Percentiles rank a stretch among this genome's conserved stretches.
Evolutionary conservation across 192 early-diverging fungal species (phyloP).

Genomic region (Irineochytrium annulatum): DNA sequence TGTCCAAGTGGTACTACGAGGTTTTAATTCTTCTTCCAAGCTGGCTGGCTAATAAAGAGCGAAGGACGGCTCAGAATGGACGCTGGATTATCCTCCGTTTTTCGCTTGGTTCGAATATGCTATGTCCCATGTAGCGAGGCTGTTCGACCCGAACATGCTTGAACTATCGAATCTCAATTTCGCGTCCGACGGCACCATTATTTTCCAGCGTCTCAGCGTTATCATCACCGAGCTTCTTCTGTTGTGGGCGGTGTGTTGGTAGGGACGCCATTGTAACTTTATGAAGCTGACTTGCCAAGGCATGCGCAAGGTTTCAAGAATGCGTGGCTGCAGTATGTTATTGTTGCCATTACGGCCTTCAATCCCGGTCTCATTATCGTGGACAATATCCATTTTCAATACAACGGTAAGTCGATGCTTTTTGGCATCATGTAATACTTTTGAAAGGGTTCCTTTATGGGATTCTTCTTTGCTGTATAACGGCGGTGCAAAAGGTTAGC

Average conservation of each 20-base stretch:
- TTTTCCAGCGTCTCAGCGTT: conserved; percentile 82
- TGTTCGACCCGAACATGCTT: conserved; percentile 73
- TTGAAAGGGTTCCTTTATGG: conserved; percentile 62
- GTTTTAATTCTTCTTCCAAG: conserved; percentile 22
- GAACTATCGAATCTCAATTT: conserved; percentile 66
- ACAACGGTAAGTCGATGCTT: conserved; percentile 64
- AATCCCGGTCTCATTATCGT: conserved; percentile 65
- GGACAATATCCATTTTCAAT: conserved; percentile 97
- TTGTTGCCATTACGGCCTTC: conserved; percentile 30
- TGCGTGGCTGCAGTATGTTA: not conserved
- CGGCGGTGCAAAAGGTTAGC: conserved; percentile 61
- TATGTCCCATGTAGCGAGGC: conserved; percentile 57
- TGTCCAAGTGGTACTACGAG: conserved; percentile 83
- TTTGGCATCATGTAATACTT: not conserved
- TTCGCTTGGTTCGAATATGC: conserved; percentile 94
- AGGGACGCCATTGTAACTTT: conserved; percentile 4
- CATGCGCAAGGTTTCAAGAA: not conserved
- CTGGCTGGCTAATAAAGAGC: not conserved
- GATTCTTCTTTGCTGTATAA: conserved; percentile 74
- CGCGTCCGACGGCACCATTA: conserved; percentile 58
- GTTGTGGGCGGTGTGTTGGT: conserved; percentile 63
- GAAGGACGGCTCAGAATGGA: conserved; percentile 81
- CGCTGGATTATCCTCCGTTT: conserved; percentile 95
- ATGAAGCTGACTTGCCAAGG: not conserved
- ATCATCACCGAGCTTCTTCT: conserved; percentile 76